Conservation (phyloP, 176 grass and related monocot genomes). For the Oryza officinalis region DNA sequence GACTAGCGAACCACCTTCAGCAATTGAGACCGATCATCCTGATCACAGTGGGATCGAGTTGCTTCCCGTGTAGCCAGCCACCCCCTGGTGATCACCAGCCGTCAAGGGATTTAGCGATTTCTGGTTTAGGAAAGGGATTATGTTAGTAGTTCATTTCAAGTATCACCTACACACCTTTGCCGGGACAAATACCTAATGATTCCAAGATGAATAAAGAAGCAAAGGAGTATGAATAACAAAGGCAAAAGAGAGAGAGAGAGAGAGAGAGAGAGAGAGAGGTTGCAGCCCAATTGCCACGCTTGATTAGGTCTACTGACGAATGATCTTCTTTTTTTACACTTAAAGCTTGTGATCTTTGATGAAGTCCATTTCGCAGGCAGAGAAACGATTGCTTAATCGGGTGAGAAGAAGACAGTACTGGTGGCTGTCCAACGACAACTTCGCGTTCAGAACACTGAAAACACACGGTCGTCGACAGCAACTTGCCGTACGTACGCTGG, state of each 20-base stretch:
- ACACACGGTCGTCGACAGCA: slow-evolving; percentile 10
- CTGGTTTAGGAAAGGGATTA: background rate
- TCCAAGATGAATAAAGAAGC: background rate
- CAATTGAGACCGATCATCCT: too few species aligned
- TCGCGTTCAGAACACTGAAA: slow-evolving; percentile 22
- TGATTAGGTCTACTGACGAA: background rate
- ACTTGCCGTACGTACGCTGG: background rate
- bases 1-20: too few species aligned
- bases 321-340: background rate
- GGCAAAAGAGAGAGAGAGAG: too few species aligned
- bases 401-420: background rate
- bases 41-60: too few species aligned
- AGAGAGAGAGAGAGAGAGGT: background rate
- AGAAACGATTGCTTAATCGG: background rate
- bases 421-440: slow-evolving; percentile 2
- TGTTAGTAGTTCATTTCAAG: background rate
- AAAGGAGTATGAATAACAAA: background rate
- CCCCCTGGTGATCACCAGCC: too few species aligned
- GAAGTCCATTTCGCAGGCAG: background rate
- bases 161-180: background rate
- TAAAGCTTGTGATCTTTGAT: background rate
- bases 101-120: too few species aligned
- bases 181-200: background rate
- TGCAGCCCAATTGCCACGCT: background rate
- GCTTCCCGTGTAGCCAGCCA: too few species aligned